Conservation (phyloP, 768 basidiomycete genomes). For the Rhizopogon roseolus region DNA sequence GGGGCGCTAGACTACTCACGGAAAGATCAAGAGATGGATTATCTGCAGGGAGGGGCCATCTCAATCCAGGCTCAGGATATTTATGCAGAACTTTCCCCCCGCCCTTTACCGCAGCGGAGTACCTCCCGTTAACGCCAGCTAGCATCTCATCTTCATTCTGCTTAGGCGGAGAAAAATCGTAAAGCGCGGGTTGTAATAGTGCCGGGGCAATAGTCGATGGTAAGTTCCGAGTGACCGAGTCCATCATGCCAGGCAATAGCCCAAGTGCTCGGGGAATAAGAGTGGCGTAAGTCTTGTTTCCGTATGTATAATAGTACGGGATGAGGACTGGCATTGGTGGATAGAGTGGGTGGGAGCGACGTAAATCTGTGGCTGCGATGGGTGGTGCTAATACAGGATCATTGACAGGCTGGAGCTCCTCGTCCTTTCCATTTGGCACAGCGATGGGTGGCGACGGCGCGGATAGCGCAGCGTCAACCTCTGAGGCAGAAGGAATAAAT, state of each 20-base stretch:
- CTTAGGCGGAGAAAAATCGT: not conserved
- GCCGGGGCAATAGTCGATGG: constrained; percentile 12
- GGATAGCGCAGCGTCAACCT: not conserved
- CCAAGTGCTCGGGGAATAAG: constrained; percentile 7
- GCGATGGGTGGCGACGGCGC: not conserved
- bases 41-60: no score
- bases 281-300: constrained; percentile 11
- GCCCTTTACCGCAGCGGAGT: constrained; percentile 9
- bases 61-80: not conserved
- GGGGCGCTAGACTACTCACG: not conserved
- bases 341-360: not conserved
- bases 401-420: not conserved
- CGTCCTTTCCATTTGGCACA: not conserved
- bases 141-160: not conserved
- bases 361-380: not conserved
- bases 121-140: not conserved
- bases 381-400: not conserved
- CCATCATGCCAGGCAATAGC: not conserved
- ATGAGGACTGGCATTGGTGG: not conserved
- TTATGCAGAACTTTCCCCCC: constrained; percentile 6
- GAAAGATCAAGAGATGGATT: not conserved
- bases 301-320: not conserved
- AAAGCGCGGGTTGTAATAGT: constrained; percentile 9
- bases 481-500: not conserved
- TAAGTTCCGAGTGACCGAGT: constrained; percentile 1